Conservation (phyloP, 495 filamentous ascomycete species). For the Tuber indicum region DNA sequence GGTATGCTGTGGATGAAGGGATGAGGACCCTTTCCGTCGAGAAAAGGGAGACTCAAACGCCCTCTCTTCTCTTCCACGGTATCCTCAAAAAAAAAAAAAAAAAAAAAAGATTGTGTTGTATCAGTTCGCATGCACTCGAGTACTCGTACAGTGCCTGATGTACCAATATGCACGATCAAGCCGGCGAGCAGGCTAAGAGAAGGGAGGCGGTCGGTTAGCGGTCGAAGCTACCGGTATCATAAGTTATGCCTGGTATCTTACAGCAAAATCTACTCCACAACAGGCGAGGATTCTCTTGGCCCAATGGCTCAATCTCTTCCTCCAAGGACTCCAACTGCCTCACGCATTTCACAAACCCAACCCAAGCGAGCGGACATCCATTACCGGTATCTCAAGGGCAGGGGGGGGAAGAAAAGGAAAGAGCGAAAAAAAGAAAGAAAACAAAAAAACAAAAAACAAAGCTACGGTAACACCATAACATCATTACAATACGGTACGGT, state of each 20-base stretch:
- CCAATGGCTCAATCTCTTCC: neutral
- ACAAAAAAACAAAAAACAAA: conserved; percentile 4
- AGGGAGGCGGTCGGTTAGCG: conserved; percentile 34
- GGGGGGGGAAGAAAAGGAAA: conserved; percentile 9
- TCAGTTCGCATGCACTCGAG: neutral
- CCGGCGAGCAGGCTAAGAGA: conserved; percentile 30
- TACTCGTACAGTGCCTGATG: conserved; percentile 5
- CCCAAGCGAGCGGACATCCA: neutral
- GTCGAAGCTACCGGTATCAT: conserved; percentile 18
- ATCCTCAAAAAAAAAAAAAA: conserved; percentile 2
- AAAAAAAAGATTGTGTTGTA: conserved; percentile 1
- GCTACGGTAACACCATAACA: conserved; percentile 5
- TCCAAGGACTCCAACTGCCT: neutral
- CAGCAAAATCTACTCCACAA: neutral
- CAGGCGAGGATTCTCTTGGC: conserved; percentile 18
- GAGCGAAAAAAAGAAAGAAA: conserved; percentile 7
- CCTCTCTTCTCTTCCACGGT: neutral
- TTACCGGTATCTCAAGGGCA: conserved; percentile 20
- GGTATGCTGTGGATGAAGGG: conserved; percentile 10
- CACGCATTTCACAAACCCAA: neutral
- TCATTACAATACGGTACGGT: neutral
- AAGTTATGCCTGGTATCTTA: conserved; percentile 12
- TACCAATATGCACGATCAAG: conserved; percentile 18
- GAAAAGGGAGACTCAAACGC: conserved; percentile 15
- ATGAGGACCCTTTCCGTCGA: conserved; percentile 16